These are phyloP conservation scores for Pistacia atlantica DNA, from an alignment of 345 rosid genomes.

Conservation along the genomic window DNA sequence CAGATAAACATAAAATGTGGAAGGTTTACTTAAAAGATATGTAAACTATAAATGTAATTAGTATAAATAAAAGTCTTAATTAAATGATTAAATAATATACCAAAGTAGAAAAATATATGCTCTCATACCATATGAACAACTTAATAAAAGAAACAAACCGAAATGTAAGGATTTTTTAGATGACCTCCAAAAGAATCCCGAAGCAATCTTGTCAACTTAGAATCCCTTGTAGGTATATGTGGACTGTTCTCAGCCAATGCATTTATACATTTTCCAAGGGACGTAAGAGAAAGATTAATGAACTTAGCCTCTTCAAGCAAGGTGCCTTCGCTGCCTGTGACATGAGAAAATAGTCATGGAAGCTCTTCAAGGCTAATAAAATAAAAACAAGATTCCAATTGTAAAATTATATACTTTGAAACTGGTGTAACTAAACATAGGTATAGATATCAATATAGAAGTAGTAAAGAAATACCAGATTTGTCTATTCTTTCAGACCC, in stretches of 20 bases:
- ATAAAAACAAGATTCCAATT: constrained; percentile 1
- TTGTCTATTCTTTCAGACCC: constrained; percentile 96
- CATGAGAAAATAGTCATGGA: constrained; percentile 18
- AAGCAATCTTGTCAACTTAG: constrained; percentile 90
- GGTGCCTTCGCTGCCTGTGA: constrained; percentile 83
- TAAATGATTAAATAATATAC: neutral
- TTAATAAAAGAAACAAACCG: neutral
- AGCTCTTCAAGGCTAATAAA: constrained; percentile 3
- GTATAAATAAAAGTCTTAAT: neutral
- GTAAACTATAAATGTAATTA: neutral
- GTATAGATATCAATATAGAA: constrained; percentile 6
- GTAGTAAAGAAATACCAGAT: constrained; percentile 57
- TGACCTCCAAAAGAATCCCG: constrained; percentile 97
- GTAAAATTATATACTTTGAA: neutral
- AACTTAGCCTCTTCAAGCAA: constrained; percentile 94
- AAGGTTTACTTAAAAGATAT: neutral
- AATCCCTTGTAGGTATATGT: constrained; percentile 94
- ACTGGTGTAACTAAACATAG: neutral
- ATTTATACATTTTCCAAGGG: constrained; percentile 94
- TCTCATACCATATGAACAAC: neutral
- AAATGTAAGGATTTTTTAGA: constrained; percentile 8
- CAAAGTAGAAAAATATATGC: neutral
- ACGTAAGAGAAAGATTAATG: constrained; percentile 89
- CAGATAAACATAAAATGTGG: constrained; percentile 3
- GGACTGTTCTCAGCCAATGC: constrained; percentile 93